phyloP scores from a whole-genome alignment of 1,139 yeast genomes.

The Yamadazyma diddensiae region DNA sequence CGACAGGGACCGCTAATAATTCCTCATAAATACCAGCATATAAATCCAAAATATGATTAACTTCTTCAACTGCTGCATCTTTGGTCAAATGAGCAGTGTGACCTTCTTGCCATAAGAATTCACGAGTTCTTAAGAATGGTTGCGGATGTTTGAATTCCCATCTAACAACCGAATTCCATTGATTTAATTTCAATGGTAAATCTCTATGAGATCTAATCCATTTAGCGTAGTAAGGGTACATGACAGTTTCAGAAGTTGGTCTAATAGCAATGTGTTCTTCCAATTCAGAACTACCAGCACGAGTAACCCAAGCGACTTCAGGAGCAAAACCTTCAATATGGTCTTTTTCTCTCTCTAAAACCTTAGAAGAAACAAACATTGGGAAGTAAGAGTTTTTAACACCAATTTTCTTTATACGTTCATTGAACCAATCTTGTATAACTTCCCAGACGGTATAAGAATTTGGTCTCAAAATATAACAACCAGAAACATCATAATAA shows the following conservation, averaged over 20 bases:
- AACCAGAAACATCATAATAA: conserved; percentile 97
- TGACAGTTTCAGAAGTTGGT: conserved; percentile 99
- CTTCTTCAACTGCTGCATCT: conserved; percentile 81
- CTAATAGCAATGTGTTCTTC: conserved; percentile 99
- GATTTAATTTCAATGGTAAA: conserved; percentile 91
- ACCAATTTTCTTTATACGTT: conserved; percentile 77
- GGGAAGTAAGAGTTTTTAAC: conserved; percentile 97
- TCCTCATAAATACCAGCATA: conserved; percentile 86
- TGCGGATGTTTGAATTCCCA: conserved; percentile 99
- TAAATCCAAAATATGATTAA: conserved; percentile 77
- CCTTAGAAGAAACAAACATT: conserved; percentile 92
- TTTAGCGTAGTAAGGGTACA: conserved; percentile 99
- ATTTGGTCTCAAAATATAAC: conserved; percentile 96
- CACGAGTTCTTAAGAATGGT: conserved; percentile 98
- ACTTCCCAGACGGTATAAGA: conserved; percentile 94
- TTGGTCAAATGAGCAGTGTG: conserved; percentile 92
- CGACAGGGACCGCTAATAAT: conserved; percentile 93
- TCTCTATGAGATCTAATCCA: conserved; percentile 99
- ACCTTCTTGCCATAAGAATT: conserved; percentile 99
- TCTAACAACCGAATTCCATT: conserved; percentile 99
- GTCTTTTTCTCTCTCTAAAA: conserved; percentile 95
- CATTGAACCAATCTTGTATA: conserved; percentile 86
- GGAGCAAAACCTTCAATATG: conserved; percentile 99
- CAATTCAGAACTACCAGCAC: conserved; percentile 88
- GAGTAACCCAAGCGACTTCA: conserved; percentile 99